Base-by-base conservation (phyloP, 2,329 filamentous ascomycete species). In the Cordyceps cateniannulata region DNA sequence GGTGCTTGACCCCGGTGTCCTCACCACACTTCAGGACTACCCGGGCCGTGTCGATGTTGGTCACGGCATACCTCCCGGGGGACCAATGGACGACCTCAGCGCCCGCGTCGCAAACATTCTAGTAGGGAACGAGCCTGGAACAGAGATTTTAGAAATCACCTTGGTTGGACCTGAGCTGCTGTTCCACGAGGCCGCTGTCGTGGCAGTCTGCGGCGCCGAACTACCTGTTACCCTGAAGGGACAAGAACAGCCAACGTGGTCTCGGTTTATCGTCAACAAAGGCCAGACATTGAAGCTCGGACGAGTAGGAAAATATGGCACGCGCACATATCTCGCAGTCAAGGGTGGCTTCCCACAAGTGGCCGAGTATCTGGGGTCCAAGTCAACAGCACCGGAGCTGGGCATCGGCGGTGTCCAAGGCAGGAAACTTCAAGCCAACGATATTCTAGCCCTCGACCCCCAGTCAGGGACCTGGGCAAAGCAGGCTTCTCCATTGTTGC, bases 341-440 rank as follows among this genome's bases (percentile, higher is more conserved):
- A 76, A 77, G 14, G 70, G 70, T 12, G 71, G 71, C 1, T 66
- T 71, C 12, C 66, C 68, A 1, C 72, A 72, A 22, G 76, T 86
- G 1, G 79, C 83, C 16, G 71, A 77, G 6, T 85, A 81, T 69
- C 84, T 86, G 58, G 80, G 79, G 2, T 84, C 81, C 20, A 86
- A 85, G 65, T 79, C 81, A 0, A 86, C 84, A 0, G 79, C 79
- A 27, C 83, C 84, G 1, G 74, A 82, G 57, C 79, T 85, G 16
- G 79, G 75, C 0, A 79, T 86, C 22, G 84, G 84, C 27, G 84
- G 84, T 0, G 82, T 84, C 50, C 84, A 87, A 69, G 84, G 83
- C 5, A 74, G 84, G 54, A 75, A 77, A 42, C 73, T 86, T 20
- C 77, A 79, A 3, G 74, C 81, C 1, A 80, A 82, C 0, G 83